Conservation (phyloP, 345 rosid genomes). For the Nasturtium officinale region DNA sequence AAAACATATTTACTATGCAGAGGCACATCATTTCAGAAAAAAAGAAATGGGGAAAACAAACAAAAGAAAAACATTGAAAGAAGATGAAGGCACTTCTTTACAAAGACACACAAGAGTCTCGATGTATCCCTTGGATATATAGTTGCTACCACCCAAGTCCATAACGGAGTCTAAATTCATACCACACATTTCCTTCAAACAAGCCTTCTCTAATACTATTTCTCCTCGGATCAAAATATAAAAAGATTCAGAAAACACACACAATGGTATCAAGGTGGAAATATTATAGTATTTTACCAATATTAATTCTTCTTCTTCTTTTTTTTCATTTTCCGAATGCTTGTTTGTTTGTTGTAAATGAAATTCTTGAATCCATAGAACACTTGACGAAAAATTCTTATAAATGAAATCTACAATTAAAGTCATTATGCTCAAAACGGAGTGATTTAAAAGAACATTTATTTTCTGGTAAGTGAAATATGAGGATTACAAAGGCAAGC, state of each 20-base stretch:
- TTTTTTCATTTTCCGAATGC: too few relatives aligned
- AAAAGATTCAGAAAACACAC: too few relatives aligned
- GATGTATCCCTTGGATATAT: neutral
- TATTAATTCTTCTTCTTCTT: too few relatives aligned
- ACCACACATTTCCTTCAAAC: too few relatives aligned
- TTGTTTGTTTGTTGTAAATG: too few relatives aligned
- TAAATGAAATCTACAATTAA: constrained; percentile 12
- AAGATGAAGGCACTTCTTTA: neutral
- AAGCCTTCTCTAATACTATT: too few relatives aligned
- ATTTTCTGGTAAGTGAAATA: constrained; percentile 25
- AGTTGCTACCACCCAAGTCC: neutral
- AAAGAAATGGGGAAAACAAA: neutral
- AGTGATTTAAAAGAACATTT: constrained; percentile 16
- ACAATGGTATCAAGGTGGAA: too few relatives aligned
- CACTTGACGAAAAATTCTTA: neutral
- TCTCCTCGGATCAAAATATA: too few relatives aligned
- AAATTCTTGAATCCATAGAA: constrained; percentile 9
- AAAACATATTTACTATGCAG: too few relatives aligned
- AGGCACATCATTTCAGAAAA: too few relatives aligned
- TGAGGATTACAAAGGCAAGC: constrained; percentile 24
- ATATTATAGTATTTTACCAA: too few relatives aligned
- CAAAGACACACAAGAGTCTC: constrained; percentile 7
- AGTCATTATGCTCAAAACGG: constrained; percentile 18
- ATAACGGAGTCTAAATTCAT: neutral
- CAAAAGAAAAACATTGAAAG: neutral